Base-by-base conservation (phyloP, 371 early-diverging fungal species). In the Mortierella sp. region DNA sequence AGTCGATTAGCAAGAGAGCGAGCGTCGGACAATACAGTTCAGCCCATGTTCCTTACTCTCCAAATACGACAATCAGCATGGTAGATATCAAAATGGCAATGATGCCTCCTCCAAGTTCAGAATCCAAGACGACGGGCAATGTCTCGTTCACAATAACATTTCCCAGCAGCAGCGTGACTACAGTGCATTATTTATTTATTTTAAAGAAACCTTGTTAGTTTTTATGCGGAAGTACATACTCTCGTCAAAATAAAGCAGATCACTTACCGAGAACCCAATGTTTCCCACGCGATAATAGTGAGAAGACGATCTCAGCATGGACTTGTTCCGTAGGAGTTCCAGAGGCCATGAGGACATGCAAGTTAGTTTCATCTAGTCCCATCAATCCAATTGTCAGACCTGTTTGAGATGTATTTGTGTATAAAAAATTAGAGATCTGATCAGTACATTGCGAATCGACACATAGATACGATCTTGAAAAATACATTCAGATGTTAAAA, bases 101-200 rank as follows among this genome's bases (percentile, higher is more conserved):
- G 58, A 95, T 91, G 34, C 93, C 92, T 57, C 94, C 94, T 47
- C 92, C 92, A 12, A 92, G 82, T 1, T 94, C 86, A 12, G 86
- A 86, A 70, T 96, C 94, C 59, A 96, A 85, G 66, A 98, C 88
- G 49, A 98, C 95, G 3, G 99, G 99, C 55, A 98, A 83, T 0
- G 98, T 94, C 82, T 97, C 97, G 84, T 98, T 98, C 54, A 97
- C 89, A 23, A 98, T 86, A 13, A 96, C 96, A 84, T 97, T 98
- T 8, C 94, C 90, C 26, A 98, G 81, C 40, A 98, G 76, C 53
- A 98, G 83, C 3, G 98, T 97, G 2, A 96, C 96, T 79, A 72
- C 10, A 8, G 34, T 37, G 5, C 12, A 26, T 13, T 23, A 13
- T 8, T 34, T 13, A 40, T 43, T 37, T 9, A 42, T 2, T n/a